These are phyloP conservation scores for Rhizopogon vinicolor DNA, from an alignment of 768 basidiomycete genomes.

Conservation along the genomic window DNA sequence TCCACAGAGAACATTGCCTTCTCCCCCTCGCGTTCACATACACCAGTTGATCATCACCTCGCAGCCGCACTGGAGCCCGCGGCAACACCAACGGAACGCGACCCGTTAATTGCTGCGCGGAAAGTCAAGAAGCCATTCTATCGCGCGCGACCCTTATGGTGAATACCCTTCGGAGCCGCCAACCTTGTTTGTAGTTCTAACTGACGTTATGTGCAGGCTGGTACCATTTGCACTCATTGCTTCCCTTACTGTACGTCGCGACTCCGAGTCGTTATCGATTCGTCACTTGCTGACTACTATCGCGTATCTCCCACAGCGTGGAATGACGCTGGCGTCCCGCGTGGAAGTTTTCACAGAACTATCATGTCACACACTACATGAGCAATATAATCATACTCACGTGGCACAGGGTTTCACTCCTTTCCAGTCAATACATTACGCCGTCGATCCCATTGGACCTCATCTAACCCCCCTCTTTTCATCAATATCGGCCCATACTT, in stretches of 20 bases:
- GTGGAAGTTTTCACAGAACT: slow-evolving; percentile 79
- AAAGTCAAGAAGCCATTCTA: slow-evolving; percentile 42
- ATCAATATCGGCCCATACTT: background rate
- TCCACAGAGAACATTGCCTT: slow-evolving; percentile 28
- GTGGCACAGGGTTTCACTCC: background rate
- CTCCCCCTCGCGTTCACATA: slow-evolving; percentile 15
- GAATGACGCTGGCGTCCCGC: slow-evolving; percentile 73
- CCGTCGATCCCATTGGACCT: slow-evolving; percentile 5
- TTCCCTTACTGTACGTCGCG: slow-evolving; percentile 56
- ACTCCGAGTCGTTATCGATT: background rate
- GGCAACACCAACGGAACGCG: slow-evolving; percentile 24
- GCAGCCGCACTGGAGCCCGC: background rate
- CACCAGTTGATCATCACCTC: slow-evolving; percentile 16
- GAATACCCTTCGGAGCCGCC: background rate
- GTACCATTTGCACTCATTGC: slow-evolving; percentile 65
- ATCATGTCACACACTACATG: slow-evolving; percentile 58
- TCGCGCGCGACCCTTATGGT: slow-evolving; percentile 47
- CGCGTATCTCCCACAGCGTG: slow-evolving; percentile 44
- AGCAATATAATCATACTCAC: slow-evolving; percentile 35
- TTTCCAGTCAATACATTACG: slow-evolving; percentile 1
- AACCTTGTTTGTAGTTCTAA: background rate
- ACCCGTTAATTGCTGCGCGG: slow-evolving; percentile 24
- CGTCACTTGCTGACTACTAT: slow-evolving; percentile 2
- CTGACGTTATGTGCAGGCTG: slow-evolving; percentile 39
- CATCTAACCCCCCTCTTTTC: slow-evolving; percentile 9